Conservation (phyloP, 352 stramenopile species). For the Thalassiosira oceanica region DNA sequence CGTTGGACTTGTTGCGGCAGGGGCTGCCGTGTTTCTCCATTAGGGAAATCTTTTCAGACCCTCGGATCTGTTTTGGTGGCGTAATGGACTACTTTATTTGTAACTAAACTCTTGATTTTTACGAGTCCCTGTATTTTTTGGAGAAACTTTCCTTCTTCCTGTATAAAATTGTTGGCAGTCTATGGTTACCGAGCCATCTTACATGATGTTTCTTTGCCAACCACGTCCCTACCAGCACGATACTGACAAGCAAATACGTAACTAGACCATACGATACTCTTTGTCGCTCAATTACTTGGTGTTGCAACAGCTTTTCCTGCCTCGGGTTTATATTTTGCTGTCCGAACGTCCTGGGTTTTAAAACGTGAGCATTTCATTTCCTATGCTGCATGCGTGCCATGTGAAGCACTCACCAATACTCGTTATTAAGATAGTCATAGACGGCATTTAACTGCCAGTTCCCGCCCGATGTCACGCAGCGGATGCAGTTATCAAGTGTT, state of each 20-base stretch:
- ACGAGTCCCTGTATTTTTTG: too few relatives aligned
- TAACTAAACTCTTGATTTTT: too few relatives aligned
- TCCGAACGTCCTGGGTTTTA: constrained; percentile 35
- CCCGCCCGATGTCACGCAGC: constrained; percentile 57
- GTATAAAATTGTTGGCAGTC: too few relatives aligned
- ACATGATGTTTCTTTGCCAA: constrained; percentile 21
- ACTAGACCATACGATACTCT: constrained; percentile 6
- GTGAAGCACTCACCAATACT: constrained; percentile 66
- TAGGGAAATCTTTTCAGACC: too few relatives aligned
- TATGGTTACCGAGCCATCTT: constrained; percentile 23
- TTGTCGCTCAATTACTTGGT: constrained; percentile 5
- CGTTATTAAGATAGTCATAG: constrained; percentile 66
- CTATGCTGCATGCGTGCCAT: too few relatives aligned
- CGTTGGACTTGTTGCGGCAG: too few relatives aligned
- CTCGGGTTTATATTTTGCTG: constrained; percentile 21
- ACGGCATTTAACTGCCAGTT: constrained; percentile 65
- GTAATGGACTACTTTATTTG: too few relatives aligned
- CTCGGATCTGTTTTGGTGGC: too few relatives aligned
- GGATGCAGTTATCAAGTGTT: constrained; percentile 51
- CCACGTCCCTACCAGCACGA: constrained; percentile 6
- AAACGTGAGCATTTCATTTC: too few relatives aligned
- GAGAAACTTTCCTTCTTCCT: too few relatives aligned
- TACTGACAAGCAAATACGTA: constrained; percentile 6
- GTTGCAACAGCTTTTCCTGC: constrained; percentile 22
- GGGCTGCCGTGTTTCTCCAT: too few relatives aligned